These are phyloP conservation scores for Galium porrigens DNA, from an alignment of 305 asterid genomes.

Conservation along the genomic window DNA sequence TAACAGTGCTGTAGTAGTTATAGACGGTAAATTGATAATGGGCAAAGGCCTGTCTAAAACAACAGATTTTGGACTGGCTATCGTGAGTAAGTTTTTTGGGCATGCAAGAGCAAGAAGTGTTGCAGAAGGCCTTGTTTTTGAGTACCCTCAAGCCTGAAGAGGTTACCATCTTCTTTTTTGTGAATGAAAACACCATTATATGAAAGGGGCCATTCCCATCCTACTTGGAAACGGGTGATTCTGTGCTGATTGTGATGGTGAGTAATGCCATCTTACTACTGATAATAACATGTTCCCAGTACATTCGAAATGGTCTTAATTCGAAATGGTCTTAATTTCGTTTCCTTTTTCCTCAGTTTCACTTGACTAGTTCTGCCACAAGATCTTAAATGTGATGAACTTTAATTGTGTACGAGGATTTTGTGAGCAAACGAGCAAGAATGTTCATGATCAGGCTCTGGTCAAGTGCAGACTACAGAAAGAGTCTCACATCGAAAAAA, in stretches of 20 bases:
- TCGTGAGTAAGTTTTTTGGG: constrained; percentile 72
- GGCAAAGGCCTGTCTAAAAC: constrained; percentile 53
- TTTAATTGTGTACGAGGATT: neutral
- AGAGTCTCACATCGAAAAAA: neutral
- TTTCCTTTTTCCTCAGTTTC: neutral
- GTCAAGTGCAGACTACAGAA: neutral
- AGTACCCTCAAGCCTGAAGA: constrained; percentile 34
- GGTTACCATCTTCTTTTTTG: neutral
- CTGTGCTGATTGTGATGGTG: neutral
- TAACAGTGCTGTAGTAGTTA: constrained; percentile 43
- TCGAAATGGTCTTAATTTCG: no score
- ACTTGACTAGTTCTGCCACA: neutral
- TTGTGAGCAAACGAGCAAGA: neutral
- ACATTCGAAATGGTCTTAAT: neutral
- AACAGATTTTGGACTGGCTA: constrained; percentile 50
- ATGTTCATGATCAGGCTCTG: neutral
- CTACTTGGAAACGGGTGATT: neutral
- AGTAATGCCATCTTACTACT: neutral
- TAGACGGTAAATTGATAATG: constrained; percentile 64
- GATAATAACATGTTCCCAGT: neutral
- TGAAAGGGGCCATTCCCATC: neutral
- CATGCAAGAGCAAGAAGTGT: constrained; percentile 76
- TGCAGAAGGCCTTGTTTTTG: constrained; percentile 73
- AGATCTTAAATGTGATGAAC: neutral
- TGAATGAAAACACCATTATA: neutral